Percentiles rank a stretch among this genome's conserved stretches.
These are phyloP conservation scores for Coniella vitis DNA, from an alignment of 2,329 filamentous ascomycete species.

Conservation along the genomic window DNA sequence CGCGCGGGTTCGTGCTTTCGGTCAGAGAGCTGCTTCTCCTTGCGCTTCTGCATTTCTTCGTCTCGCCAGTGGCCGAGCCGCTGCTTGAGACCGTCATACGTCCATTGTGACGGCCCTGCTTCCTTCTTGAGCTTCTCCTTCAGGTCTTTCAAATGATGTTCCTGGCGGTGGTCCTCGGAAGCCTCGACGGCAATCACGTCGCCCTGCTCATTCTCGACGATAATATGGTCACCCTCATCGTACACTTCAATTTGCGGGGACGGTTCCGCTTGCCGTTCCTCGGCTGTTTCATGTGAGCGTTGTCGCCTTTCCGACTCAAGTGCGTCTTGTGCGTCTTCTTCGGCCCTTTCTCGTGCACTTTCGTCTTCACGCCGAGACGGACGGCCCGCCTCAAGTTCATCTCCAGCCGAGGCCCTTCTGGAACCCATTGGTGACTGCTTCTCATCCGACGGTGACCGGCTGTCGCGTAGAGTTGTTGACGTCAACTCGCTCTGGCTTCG, in stretches of 20 bases:
- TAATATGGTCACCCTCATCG: constrained; percentile 69
- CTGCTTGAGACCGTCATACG: constrained; percentile 40
- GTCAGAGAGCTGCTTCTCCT: constrained; percentile 48
- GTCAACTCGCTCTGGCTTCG: constrained; percentile 24
- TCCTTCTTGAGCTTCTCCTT: constrained; percentile 29
- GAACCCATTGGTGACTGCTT: constrained; percentile 21
- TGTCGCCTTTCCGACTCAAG: constrained; percentile 23
- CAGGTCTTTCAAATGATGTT: constrained; percentile 19
- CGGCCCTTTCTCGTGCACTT: constrained; percentile 15
- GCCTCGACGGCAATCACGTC: constrained; percentile 69
- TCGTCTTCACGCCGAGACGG: constrained; percentile 15
- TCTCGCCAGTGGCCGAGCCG: constrained; percentile 46
- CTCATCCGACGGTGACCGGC: constrained; percentile 16
- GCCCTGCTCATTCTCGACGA: constrained; percentile 81
- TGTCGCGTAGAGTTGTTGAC: constrained; percentile 14
- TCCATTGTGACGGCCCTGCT: constrained; percentile 32
- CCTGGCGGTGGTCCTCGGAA: constrained; percentile 19
- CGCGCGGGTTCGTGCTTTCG: constrained; percentile 65
- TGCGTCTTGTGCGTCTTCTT: constrained; percentile 18
- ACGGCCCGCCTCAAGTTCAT: constrained; percentile 20
- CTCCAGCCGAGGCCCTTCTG: constrained; percentile 14
- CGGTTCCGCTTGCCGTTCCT: constrained; percentile 4
- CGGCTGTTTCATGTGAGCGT: background rate
- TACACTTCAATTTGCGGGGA: constrained; percentile 56
- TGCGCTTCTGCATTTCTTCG: constrained; percentile 56